Conservation (phyloP, 768 basidiomycete species). For the Termitomyces sp. region DNA sequence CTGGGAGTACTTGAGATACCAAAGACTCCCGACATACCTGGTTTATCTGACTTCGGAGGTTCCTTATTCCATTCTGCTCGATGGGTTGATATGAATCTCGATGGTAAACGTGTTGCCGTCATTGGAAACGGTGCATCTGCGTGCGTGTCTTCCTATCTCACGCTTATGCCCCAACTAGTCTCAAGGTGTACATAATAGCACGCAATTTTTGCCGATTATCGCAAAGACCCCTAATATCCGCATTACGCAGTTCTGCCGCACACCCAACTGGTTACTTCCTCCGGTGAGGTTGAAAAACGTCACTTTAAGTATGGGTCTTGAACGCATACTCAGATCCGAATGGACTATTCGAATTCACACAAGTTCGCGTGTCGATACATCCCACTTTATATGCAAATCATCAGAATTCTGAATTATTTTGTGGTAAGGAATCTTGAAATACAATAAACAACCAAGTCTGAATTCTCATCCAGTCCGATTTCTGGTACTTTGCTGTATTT, state of each 20-base stretch:
- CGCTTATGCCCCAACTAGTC: not conserved
- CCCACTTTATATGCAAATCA: conserved; percentile 27
- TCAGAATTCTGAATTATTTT: conserved; percentile 18
- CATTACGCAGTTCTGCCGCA: conserved; percentile 46
- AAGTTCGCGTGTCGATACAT: conserved; percentile 38
- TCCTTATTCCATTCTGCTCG: conserved; percentile 45
- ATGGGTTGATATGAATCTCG: conserved; percentile 40
- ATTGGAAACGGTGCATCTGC: conserved; percentile 56
- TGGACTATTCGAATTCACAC: conserved; percentile 20
- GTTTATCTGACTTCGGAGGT: conserved; percentile 39
- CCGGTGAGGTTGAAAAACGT: conserved; percentile 26
- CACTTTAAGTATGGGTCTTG: not conserved
- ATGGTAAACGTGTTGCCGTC: conserved; percentile 45
- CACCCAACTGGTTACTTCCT: conserved; percentile 42
- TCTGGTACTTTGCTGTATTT: conserved; percentile 10
- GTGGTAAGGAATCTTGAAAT: conserved; percentile 4
- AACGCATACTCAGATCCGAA: conserved; percentile 14
- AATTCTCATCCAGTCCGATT: not conserved
- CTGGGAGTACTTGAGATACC: conserved; percentile 43
- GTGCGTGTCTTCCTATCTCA: conserved; percentile 23
- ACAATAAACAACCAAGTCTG: not conserved
- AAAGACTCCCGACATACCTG: conserved; percentile 26
- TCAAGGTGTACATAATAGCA: conserved; percentile 22
- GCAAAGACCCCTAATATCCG: conserved; percentile 31
- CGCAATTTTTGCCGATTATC: conserved; percentile 45